phyloP scores from a whole-genome alignment of 768 basidiomycete species.

The Rhodotorula diobovata region DNA sequence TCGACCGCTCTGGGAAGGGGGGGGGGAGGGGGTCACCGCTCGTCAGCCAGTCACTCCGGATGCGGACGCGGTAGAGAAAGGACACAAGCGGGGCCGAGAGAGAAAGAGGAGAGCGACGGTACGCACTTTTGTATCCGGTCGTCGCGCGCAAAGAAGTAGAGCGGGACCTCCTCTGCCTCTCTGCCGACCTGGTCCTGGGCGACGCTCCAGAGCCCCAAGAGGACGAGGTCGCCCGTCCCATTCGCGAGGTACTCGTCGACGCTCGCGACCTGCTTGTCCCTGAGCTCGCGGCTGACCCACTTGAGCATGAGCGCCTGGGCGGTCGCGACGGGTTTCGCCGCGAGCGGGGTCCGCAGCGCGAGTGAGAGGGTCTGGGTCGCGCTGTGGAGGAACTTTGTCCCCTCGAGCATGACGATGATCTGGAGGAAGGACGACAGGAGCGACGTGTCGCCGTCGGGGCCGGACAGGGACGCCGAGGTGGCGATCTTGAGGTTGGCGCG shows the following conservation, averaged over 20 bases:
- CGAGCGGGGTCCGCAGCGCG: constrained; percentile 56
- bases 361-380: constrained; percentile 65
- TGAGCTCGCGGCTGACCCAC: constrained; percentile 82
- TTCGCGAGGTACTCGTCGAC: constrained; percentile 91
- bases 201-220: constrained; percentile 75
- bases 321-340: constrained; percentile 61
- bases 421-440: constrained; percentile 89
- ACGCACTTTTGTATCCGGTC: constrained; percentile 59
- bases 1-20: constrained; percentile 55
- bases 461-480: constrained; percentile 71
- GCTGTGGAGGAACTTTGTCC: constrained; percentile 77
- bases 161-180: constrained; percentile 50
- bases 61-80: too few species aligned
- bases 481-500: constrained; percentile 84
- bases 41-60: too few species aligned
- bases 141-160: constrained; percentile 91
- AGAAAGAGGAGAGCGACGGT: neutral
- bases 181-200: constrained; percentile 56
- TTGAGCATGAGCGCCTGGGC: constrained; percentile 72
- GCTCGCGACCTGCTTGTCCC: constrained; percentile 69
- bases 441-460: constrained; percentile 57
- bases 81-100: neutral
- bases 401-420: constrained; percentile 93
- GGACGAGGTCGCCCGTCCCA: constrained; percentile 74
- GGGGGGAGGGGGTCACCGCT: too few species aligned